phyloP scores from a whole-genome alignment of 306 rosid genomes.

The Medicago ruthenica region DNA sequence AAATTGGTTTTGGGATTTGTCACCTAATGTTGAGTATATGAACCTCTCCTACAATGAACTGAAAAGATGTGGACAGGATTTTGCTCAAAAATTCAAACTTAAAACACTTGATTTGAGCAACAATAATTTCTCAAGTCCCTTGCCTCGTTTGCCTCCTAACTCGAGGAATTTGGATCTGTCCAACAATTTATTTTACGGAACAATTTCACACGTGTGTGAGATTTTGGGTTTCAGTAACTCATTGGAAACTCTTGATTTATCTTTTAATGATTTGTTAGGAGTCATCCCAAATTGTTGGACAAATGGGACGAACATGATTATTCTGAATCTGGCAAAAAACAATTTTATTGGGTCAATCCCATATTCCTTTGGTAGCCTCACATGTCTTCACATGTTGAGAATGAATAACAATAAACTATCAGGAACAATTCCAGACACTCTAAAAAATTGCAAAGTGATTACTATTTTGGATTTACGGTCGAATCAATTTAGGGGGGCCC shows the following conservation, averaged over 20 bases:
- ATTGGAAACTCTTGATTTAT: conserved; percentile 17
- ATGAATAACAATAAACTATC: conserved; percentile 1
- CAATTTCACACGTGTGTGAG: conserved; percentile 10
- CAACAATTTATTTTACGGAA: conserved; percentile 18
- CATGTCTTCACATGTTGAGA: background rate
- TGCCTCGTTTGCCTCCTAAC: conserved; percentile 3
- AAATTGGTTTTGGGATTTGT: conserved; percentile 44
- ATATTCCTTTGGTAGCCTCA: conserved; percentile 33
- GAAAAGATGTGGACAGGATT: conserved; percentile 9
- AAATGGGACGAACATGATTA: background rate
- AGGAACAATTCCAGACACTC: conserved; percentile 7
- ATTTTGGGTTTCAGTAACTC: conserved; percentile 29
- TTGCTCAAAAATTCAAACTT: conserved; percentile 24
- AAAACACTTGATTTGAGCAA: background rate
- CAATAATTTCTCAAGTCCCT: conserved; percentile 14
- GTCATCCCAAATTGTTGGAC: conserved; percentile 33
- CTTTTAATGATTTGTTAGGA: conserved; percentile 25
- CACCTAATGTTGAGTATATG: background rate
- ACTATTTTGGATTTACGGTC: background rate
- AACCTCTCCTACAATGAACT: background rate
- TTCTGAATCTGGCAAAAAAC: background rate
- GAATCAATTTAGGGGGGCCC: conserved; percentile 26
- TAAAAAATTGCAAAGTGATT: background rate
- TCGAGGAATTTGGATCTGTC: background rate
- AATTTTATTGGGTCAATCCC: conserved; percentile 39